Evolutionary conservation across 768 basidiomycete genomes (phyloP), one percentile per base, ranked within the genome.

Genomic region (Leccinum boreale): DNA sequence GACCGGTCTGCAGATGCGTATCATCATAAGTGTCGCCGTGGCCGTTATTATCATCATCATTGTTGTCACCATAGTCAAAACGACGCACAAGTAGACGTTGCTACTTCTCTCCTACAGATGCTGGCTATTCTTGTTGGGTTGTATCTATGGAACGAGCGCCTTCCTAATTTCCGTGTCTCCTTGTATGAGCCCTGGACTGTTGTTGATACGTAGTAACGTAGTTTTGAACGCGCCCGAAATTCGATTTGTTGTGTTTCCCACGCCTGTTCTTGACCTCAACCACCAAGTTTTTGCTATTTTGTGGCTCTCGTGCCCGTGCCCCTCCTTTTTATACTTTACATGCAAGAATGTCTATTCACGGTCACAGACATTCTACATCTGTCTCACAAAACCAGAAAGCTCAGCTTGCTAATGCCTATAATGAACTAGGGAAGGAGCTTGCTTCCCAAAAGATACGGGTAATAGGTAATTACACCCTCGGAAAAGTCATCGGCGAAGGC

Each of bases 401-500:
- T 28, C 86, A 94, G 73, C 92, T 98, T 69, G 89, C 89, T 67
- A 92, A 85, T 72, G 95, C 95, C 58, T 98, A 98, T 79, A 94
- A 94, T 76, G 94, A 96, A 80, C 84, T 98, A 6, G 95, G 94
- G 64, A 96, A 89, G 78, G 95, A 97, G 74, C 85, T 98, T 28
- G 87, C 89, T n/a, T 92, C 92, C 24, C 83, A 84, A 61, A 94
- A 90, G 77, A 79, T 98, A 56, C 87, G 89, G 62, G 92, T 97
- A 28, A 86, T 98, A 46, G 94, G 95, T 57, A 95, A 95, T 71
- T 97, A 97, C 68, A 96, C 93, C 24, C 79, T 97, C 9, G 93
- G 95, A 52, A 89, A 88, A 74, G 88, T 91, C 67, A 96, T 97
- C 65, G 95, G 95, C 47, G 95, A 97, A 86, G 95, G 94, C 90